These are phyloP conservation scores for Monilinia fructigena DNA, from an alignment of 2,329 filamentous ascomycete genomes.

Conservation along the genomic window DNA sequence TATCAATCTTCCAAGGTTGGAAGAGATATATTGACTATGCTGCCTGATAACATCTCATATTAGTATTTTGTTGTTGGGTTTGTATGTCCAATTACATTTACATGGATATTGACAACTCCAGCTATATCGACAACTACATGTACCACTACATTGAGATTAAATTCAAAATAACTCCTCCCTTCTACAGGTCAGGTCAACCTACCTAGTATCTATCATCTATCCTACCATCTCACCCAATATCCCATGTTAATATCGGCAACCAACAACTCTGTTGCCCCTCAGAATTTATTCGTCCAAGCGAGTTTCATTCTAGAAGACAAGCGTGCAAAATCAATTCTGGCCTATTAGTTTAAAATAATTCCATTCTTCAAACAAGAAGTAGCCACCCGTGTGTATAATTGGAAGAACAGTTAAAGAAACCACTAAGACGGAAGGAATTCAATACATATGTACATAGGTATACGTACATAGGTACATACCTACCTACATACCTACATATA, in stretches of 20 bases:
- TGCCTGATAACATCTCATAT: neutral
- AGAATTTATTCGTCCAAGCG: neutral
- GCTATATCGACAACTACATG: too few relatives aligned
- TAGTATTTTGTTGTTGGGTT: neutral
- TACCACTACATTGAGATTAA: too few relatives aligned
- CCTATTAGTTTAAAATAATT: neutral
- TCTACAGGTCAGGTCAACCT: neutral
- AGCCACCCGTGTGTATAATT: neutral
- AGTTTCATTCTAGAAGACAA: neutral
- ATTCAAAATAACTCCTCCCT: neutral
- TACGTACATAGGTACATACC: too few relatives aligned
- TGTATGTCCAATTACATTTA: neutral
- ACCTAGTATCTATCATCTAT: neutral
- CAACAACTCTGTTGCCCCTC: neutral
- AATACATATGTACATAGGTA: neutral
- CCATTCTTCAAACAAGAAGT: neutral
- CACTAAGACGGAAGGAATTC: neutral
- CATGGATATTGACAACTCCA: too few relatives aligned
- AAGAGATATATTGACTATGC: neutral
- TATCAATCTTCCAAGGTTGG: neutral
- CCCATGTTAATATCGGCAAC: neutral
- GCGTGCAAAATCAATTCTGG: neutral
- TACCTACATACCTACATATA: too few relatives aligned
- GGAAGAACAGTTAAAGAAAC: slow-evolving; percentile 1
- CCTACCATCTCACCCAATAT: neutral